Evolutionary conservation across 371 early-diverging fungal species (phyloP), one percentile per base, ranked within the genome.

Genomic region (Fennellomyces sp.): DNA sequence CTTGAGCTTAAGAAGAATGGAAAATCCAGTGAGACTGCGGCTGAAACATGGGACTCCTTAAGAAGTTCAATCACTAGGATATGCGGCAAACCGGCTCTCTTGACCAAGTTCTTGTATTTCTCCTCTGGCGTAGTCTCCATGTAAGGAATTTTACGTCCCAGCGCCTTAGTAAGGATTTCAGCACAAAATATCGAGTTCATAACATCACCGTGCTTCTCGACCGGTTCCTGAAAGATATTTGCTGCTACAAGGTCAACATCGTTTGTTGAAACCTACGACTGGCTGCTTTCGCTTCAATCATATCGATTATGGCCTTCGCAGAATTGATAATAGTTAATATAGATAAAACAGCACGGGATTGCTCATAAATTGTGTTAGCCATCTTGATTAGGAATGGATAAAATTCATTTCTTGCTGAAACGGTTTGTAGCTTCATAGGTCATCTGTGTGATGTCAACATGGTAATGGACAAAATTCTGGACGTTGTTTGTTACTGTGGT

Each of bases 341-440:
- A n/a, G n/a, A n/a, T 50, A 49, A 29, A 53, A n/a, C n/a, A n/a
- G 29, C 7, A 58, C 12, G 12, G 39, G 56, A 38, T 75, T 71
- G 15, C 68, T 58, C 64, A 70, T 67, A 60, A 76, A 73, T 0
- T 53, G 47, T 41, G 58, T 60, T 58, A 59, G 3, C 27, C 35
- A 36, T 47, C 65, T 12, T 56, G 53, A 49, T 62, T 62, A 25
- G 62, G 56, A 12, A 56, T 58, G 25, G 57, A 41, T 29, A 29
- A 8, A 29, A 66, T 54, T 1, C 36, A 58, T 33, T 61, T 53
- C 23, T 66, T 59, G 5, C 41, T 28, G 12, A 19, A 2, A 31
- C 58, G 58, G 17, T 61, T n/a, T n/a, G n/a, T n/a, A n/a, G n/a
- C n/a, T n/a, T n/a, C n/a, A n/a, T n/a, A n/a, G n/a, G n/a, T n/a